phyloP scores from a whole-genome alignment of 768 basidiomycete genomes.

The Kwoniella dejecticola region DNA sequence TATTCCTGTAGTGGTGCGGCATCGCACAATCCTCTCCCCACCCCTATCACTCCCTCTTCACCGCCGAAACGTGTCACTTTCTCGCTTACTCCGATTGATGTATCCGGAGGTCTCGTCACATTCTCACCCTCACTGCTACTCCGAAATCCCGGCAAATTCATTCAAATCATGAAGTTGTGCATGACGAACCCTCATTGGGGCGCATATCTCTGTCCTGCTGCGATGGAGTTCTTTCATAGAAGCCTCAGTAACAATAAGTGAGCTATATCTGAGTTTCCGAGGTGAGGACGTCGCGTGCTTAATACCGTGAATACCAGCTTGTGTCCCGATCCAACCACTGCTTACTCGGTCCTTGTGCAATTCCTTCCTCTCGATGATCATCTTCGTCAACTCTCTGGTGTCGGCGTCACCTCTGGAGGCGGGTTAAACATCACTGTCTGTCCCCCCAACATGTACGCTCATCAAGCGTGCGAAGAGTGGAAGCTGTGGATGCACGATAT shows the following conservation, averaged over 20 bases:
- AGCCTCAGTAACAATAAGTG: conserved; percentile 25
- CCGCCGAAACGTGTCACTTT: background rate
- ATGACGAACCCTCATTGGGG: conserved; percentile 25
- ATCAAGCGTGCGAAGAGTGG: conserved; percentile 27
- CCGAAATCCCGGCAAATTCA: conserved; percentile 26
- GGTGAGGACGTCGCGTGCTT: no score
- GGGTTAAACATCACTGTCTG: conserved; percentile 32
- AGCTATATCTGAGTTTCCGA: background rate
- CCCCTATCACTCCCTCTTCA: background rate
- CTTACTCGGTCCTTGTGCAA: conserved; percentile 26
- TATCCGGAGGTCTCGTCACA: conserved; percentile 37
- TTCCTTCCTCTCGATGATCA: conserved; percentile 29
- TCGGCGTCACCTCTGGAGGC: conserved; percentile 27
- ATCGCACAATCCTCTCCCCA: background rate
- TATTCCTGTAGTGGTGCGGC: background rate
- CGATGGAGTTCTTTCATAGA: conserved; percentile 26
- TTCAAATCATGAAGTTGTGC: conserved; percentile 29
- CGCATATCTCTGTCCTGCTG: conserved; percentile 36
- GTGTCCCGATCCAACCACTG: conserved; percentile 32
- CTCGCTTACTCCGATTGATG: conserved; percentile 4
- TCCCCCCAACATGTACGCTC: conserved; percentile 28
- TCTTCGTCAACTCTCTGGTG: conserved; percentile 27
- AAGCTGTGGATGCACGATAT: conserved; percentile 25
- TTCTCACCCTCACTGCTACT: conserved; percentile 44
- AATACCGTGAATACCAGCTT: conserved; percentile 11